Evolutionary conservation across 441 rosid genomes (phyloP), one percentile per base, ranked within the genome.

Genomic region (Pelargonium cotyledonis): DNA sequence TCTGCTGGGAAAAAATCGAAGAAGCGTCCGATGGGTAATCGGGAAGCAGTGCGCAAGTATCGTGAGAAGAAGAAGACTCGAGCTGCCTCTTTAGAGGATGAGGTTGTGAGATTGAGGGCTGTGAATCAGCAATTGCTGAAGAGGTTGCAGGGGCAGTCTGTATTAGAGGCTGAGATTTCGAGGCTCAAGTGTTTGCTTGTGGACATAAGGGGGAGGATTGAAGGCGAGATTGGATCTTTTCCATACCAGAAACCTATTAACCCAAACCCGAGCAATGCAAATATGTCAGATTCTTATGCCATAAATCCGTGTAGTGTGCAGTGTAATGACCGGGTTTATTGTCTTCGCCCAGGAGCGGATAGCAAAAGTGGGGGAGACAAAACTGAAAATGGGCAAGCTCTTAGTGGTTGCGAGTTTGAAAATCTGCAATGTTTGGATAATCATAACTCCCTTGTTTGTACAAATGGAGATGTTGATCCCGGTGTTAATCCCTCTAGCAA

Each of bases 131-230:
- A 90, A 74, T 76, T 95, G 67, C 7, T 86, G 86, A 95, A 83
- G 89, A 86, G 89, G 81, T 79, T 91, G 82, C 97, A 89, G 76
- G 89, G 88, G 68, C 94, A 95, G 72, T 92, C 90, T 70, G 89
- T 80, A 51, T 81, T 95, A 82, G 97, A 95, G 77, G 91, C 92
- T 60, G 99, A 95, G 88, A 73, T 85, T 60, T 80, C 95, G 0
- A 84, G 99, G 86, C 90, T 91, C 8, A 95, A 95, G 86, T 95
- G 97, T 85, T 84, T 94, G 80, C 97, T 91, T 76, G 99, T 91
- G 66, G 99, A 94, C 69, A 81, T 94, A 26, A 82, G 96, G 62
- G 99, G 97, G 43, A 85, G 99, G 76, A 95, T 95, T 4, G 99
- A 95, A 74, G 99, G 99, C 66, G 99, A 91, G 80, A 89, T 95